Base-by-base conservation (phyloP, 192 early-diverging fungal species). In the Tieghemiomyces parasiticus region DNA sequence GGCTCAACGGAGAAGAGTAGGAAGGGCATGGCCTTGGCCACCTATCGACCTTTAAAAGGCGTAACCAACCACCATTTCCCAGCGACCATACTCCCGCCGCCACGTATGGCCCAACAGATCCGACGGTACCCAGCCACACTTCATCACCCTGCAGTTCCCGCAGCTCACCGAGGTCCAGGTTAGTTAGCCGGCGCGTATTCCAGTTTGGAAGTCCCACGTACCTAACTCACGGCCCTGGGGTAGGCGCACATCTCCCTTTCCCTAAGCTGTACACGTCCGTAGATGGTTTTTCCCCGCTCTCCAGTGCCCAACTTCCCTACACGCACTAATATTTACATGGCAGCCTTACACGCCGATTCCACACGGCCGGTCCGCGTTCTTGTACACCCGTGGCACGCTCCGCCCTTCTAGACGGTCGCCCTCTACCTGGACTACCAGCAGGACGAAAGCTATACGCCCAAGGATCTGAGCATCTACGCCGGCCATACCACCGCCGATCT, bases 391-490 rank as follows among this genome's bases (percentile, higher is more conserved):
- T 16, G 16, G 6, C 16, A 42, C 16, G 8, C 29, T 56, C 29
- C 29, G 16, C 28, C 16, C 54, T 31, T 20, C 34, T 35, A 56
- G 65, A 75, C 78, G 68, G 71, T 85, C 9, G 79, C 81, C 2
- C 53, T 85, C 20, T 81, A 82, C 61, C 59, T 86, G 44, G 87
- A 93, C 67, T 81, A 62, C 55, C 76, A 77, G 49, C 78, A 87
- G 64, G 91, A 93, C 59, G 89, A 92, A 67, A 82, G 78, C 60
- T 93, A 93, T 66, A 87, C 86, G 0, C 89, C 91, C 8, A 66
- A 70, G 31, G 54, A 64, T 32, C 70, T 93, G 20, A 71, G 73
- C 34, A 67, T 93, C 4, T 67, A 80, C 30, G 83, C 79, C 1
- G 91, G 91, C 13, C 86, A 76, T 48, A 71, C 69, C 28, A 62